These are phyloP conservation scores for Penicillium mononematosum DNA, from an alignment of 495 filamentous ascomycete species.

Conservation along the genomic window DNA sequence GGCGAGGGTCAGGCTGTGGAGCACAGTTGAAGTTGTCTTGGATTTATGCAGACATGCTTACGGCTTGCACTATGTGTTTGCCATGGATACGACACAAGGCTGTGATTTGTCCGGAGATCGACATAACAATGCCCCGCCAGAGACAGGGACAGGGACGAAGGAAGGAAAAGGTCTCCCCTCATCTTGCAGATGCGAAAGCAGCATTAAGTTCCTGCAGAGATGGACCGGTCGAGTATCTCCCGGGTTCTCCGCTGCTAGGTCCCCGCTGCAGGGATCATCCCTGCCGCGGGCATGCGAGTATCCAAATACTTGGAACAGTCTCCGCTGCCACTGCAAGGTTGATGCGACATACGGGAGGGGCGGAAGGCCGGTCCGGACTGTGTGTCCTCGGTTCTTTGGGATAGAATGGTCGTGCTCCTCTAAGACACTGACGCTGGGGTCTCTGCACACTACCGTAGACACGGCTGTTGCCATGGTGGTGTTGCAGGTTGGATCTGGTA, in stretches of 20 bases:
- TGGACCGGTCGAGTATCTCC: slow-evolving; percentile 3
- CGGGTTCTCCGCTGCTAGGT: slow-evolving; percentile 13
- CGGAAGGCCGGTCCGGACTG: slow-evolving; percentile 23
- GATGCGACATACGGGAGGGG: slow-evolving; percentile 5
- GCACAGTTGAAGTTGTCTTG: slow-evolving; percentile 12
- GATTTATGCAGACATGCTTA: not conserved
- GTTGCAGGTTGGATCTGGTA: not conserved
- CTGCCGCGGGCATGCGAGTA: not conserved
- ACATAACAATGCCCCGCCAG: not conserved
- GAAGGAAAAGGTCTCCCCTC: not conserved
- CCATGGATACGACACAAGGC: slow-evolving; percentile 1
- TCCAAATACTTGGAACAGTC: slow-evolving; percentile 15
- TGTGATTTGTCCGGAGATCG: not conserved
- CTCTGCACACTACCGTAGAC: not conserved
- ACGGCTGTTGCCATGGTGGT: slow-evolving; percentile 11
- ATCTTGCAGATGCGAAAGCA: not conserved
- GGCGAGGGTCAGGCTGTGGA: slow-evolving; percentile 8
- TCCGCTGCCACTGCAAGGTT: slow-evolving; percentile 24
- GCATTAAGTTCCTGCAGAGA: slow-evolving; percentile 2
- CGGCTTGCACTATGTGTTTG: slow-evolving; percentile 2
- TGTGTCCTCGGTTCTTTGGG: not conserved
- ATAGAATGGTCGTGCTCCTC: slow-evolving; percentile 11
- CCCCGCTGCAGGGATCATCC: slow-evolving; percentile 22
- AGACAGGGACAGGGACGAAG: not conserved
- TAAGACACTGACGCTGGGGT: slow-evolving; percentile 17